Evolutionary conservation across 345 rosid genomes (phyloP).

Genomic region (Isatis tinctoria): DNA sequence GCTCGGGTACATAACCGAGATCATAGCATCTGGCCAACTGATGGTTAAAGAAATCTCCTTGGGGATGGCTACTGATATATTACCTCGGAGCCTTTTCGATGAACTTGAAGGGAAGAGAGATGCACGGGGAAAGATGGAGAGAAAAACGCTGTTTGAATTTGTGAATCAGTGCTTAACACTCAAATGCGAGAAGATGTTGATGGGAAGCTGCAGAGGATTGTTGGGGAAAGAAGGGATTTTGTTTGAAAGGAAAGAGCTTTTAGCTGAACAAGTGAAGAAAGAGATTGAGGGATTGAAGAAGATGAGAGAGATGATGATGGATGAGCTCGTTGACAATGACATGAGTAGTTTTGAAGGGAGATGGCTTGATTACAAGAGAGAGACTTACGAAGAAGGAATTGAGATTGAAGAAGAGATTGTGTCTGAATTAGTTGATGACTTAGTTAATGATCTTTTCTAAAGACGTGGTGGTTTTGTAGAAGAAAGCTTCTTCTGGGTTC

Average conservation of each 20-base stretch:
- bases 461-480: not conserved
- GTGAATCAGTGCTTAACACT: constrained; percentile 47
- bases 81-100: constrained; percentile 37
- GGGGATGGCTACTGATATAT: constrained; percentile 35
- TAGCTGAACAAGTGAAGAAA: constrained; percentile 55
- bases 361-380: constrained; percentile 69
- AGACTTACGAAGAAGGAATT: constrained; percentile 56
- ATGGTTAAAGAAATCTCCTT: constrained; percentile 39
- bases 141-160: constrained; percentile 55
- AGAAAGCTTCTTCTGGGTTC: not conserved
- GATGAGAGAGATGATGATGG: constrained; percentile 62
- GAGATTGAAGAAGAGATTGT: constrained; percentile 59
- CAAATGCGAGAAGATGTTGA: constrained; percentile 29
- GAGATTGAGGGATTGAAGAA: constrained; percentile 46
- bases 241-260: constrained; percentile 35
- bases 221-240: constrained; percentile 35
- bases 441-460: constrained; percentile 48
- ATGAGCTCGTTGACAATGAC: constrained; percentile 76
- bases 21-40: constrained; percentile 40
- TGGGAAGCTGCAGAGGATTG: constrained; percentile 38
- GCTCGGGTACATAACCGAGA: constrained; percentile 45
- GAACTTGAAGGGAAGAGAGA: constrained; percentile 22
- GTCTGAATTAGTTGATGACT: constrained; percentile 63
- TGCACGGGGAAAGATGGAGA: constrained; percentile 28
- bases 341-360: constrained; percentile 61